A percentile compares a stretch with the other conserved stretches of the same genome.
Conservation (phyloP, 345 rosid genomes). For the Camelina neglecta region DNA sequence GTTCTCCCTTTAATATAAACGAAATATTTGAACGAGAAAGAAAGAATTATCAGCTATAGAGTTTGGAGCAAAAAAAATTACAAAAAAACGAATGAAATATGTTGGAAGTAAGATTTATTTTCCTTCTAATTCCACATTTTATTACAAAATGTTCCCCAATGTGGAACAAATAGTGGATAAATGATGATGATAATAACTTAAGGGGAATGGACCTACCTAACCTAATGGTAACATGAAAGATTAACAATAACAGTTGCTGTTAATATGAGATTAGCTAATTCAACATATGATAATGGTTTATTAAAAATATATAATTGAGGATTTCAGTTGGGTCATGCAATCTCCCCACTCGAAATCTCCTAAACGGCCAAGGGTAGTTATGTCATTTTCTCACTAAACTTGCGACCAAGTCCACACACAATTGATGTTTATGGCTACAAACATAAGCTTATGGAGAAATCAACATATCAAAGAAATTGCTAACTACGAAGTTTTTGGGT, state of each 20-base stretch:
- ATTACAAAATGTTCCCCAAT: constrained; percentile 10
- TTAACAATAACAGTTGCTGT: not conserved
- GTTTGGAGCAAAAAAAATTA: not conserved
- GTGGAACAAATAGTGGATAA: constrained; percentile 8
- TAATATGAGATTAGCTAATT: not conserved
- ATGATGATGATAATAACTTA: not conserved
- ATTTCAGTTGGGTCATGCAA: constrained; percentile 45
- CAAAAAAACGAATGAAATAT: not conserved
- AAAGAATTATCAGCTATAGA: not conserved
- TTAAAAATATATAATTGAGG: constrained; percentile 5
- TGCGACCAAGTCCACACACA: no score
- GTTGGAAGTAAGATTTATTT: not conserved
- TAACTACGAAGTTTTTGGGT: not conserved
- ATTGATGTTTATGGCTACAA: not conserved
- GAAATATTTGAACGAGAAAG: not conserved
- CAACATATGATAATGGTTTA: not conserved
- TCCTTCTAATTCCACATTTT: not conserved
- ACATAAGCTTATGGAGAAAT: not conserved
- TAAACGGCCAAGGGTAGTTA: not conserved
- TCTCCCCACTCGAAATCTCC: constrained; percentile 49
- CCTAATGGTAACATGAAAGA: not conserved
- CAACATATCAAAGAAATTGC: not conserved
- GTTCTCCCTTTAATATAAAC: not conserved
- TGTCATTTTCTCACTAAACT: not conserved
- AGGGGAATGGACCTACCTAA: not conserved